Evolutionary conservation across 2,329 filamentous ascomycete species (phyloP).

Genomic region (Talaromyces sp.): DNA sequence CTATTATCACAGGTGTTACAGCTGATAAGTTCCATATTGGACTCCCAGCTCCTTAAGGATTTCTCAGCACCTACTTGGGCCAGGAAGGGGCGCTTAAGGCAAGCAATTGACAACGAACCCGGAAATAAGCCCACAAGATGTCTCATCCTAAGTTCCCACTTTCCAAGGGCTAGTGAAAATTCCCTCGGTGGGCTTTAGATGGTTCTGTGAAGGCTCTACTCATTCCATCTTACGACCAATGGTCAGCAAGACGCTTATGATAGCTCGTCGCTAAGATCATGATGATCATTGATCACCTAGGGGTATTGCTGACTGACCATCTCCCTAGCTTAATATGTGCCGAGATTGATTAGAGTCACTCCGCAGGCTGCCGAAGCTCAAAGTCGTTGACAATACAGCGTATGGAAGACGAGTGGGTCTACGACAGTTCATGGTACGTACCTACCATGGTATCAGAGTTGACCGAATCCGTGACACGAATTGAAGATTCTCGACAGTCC

Average conservation of each 20-base stretch:
- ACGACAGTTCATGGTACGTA: neutral
- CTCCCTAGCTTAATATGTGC: neutral
- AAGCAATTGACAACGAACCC: too few relatives aligned
- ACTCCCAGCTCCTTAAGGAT: neutral
- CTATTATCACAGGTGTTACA: neutral
- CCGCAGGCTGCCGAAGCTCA: neutral
- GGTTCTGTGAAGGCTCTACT: neutral
- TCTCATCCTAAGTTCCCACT: neutral
- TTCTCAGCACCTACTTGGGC: neutral
- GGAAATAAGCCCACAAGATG: neutral
- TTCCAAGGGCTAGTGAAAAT: neutral
- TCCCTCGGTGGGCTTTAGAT: neutral
- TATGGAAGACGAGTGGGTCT: neutral
- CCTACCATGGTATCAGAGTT: neutral
- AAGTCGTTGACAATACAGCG: neutral
- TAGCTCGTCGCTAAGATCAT: neutral
- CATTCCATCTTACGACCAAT: neutral
- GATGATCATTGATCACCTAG: neutral
- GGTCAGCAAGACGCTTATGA: neutral
- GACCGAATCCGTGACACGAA: neutral
- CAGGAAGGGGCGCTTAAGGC: too few relatives aligned
- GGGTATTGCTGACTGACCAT: neutral
- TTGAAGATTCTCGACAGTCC: neutral
- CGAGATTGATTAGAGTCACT: neutral
- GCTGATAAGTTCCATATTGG: neutral